A percentile compares a stretch with the other conserved stretches of the same genome.
These are phyloP conservation scores for Salicornia ramosissima DNA, from an alignment of 148 eudicot genomes.

Conservation along the genomic window DNA sequence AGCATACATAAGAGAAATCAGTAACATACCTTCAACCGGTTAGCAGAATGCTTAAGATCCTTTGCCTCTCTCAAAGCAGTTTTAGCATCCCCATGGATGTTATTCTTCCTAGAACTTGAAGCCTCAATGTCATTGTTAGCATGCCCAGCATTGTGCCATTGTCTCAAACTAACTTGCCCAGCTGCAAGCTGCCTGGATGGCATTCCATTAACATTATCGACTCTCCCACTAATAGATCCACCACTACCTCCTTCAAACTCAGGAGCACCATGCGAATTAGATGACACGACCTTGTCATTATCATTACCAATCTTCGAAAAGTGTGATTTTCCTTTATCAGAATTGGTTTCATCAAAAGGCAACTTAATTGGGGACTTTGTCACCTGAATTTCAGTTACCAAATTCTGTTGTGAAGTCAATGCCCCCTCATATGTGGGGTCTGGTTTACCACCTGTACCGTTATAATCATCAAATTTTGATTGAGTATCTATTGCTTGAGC, in stretches of 20 bases:
- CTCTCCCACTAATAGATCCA: constrained; percentile 18
- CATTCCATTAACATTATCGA: constrained; percentile 19
- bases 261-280: constrained; percentile 13
- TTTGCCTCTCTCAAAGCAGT: constrained; percentile 45
- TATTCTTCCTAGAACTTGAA: constrained; percentile 26
- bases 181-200: constrained; percentile 14
- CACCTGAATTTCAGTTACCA: constrained; percentile 21
- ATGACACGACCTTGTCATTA: constrained; percentile 18
- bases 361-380: constrained; percentile 16
- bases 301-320: constrained; percentile 16
- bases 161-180: constrained; percentile 20
- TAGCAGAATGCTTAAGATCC: constrained; percentile 42
- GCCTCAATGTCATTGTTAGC: constrained; percentile 18
- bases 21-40: constrained; percentile 35
- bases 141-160: constrained; percentile 1
- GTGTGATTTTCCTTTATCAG: constrained; percentile 13
- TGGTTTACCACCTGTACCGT: constrained; percentile 13
- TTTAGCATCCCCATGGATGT: constrained; percentile 30
- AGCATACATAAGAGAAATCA: constrained; percentile 4
- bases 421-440: constrained; percentile 1
- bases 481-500: constrained; percentile 12
- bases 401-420: constrained; percentile 10
- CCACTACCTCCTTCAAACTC: constrained; percentile 25
- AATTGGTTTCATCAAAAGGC: constrained; percentile 20
- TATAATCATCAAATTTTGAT: constrained; percentile 7